Evolutionary conservation across 2,329 filamentous ascomycete genomes (phyloP).

Genomic region (Aspergillus awamori): DNA sequence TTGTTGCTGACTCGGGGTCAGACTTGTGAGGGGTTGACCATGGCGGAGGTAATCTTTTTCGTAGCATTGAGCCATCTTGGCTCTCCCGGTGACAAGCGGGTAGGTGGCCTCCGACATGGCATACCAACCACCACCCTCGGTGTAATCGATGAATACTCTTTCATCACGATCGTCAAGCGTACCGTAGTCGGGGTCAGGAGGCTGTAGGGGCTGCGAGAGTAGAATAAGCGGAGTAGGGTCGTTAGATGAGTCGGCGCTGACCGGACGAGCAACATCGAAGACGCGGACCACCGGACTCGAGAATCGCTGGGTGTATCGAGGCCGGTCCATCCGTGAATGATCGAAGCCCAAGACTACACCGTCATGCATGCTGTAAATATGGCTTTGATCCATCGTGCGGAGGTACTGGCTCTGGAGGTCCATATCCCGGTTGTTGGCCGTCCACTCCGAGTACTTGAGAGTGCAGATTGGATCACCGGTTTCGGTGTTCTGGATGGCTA

Average conservation of each 20-base stretch:
- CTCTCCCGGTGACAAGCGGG: conserved; percentile 77
- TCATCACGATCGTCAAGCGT: conserved; percentile 57
- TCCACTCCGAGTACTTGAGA: conserved; percentile 92
- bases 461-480: conserved; percentile 79
- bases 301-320: conserved; percentile 70
- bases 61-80: conserved; percentile 60
- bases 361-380: conserved; percentile 85
- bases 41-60: conserved; percentile 52
- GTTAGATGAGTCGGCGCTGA: conserved; percentile 66
- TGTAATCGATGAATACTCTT: conserved; percentile 84
- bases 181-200: conserved; percentile 49
- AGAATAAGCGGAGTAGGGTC: conserved; percentile 70
- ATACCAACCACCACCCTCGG: conserved; percentile 86
- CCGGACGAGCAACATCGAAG: conserved; percentile 81
- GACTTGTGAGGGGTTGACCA: conserved; percentile 42
- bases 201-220: conserved; percentile 80
- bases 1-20: conserved; percentile 53
- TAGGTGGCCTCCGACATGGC: conserved; percentile 86
- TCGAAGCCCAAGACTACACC: conserved; percentile 82
- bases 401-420: conserved; percentile 85
- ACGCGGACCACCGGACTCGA: conserved; percentile 80
- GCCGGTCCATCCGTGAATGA: conserved; percentile 58
- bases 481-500: conserved; percentile 77
- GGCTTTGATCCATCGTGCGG: conserved; percentile 78
- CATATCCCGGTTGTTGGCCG: conserved; percentile 84